Base-by-base conservation (phyloP, 352 stramenopile genomes). In the Globisporangium paddicum region DNA sequence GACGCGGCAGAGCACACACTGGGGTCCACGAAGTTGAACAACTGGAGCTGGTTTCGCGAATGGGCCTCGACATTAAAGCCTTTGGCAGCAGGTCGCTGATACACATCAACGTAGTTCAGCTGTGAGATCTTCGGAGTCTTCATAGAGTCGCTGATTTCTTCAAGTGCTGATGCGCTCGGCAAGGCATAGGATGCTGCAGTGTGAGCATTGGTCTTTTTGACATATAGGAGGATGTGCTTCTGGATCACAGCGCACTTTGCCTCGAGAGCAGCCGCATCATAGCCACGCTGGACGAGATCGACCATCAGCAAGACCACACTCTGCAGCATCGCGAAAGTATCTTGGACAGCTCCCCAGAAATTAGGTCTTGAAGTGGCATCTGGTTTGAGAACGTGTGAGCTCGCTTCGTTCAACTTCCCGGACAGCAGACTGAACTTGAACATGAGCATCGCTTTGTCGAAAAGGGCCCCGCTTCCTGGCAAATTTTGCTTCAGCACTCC, bases 401-500 rank as follows among this genome's bases (percentile, higher is more conserved):
- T 23, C 9, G 28, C n/a, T 1, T 25, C 42, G 11, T 32, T 62
- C 44, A 49, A 21, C 44, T 52, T 49, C 44, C 44, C 58, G 37
- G 60, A 44, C 7, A 64, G 10, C 37, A 59, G 46, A 42, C 21
- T 38, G 30, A 77, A 21, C 32, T 79, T 48, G 10, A 85, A 75
- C 30, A 44, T 7, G 6, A 79, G 26, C 42, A 77, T 67, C 26
- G 68, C 34, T 26, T 84, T 87, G 2, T 67, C 46, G 21, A 74
- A 77, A 11, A 86, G 42, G 11, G 58, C 69, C 9, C 41, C 45
- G 8, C 61, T 69, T 18, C 64, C 72, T 35, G 60, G 71, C 8
- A 88, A 25, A 19, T 75, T 70, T 8, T 73, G 65, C 19, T 55
- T 61, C 18, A 89, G 47, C 5, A 63, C 71, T 2, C 66, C 67